Base-by-base conservation (phyloP, 768 basidiomycete genomes). In the Termitomyces sp. region DNA sequence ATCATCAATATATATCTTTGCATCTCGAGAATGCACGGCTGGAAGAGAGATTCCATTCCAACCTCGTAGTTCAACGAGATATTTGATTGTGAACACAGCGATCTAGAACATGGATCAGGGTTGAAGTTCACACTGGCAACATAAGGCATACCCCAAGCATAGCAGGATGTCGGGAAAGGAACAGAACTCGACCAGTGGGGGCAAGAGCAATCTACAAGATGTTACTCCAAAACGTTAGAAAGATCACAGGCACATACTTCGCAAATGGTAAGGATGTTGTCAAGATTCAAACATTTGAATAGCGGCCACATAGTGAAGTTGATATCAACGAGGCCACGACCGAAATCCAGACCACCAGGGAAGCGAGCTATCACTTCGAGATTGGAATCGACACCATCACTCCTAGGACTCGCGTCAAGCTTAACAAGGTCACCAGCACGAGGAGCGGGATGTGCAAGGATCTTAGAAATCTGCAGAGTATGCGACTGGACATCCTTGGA, bases 241-340 rank as follows among this genome's bases (percentile, higher is more conserved):
- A 51, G 40, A 40, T 17, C 15, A 43, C 14, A 34, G 29, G 15
- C 40, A 62, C 72, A 4, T 67, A 91, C 91, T 82, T 98, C 96
- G 69, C 93, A 94, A 60, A 93, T 88, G 7, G 92, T 94, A 62
- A 98, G 76, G 63, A 98, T 91, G 67, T 96, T 95, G 71, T 97
- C 96, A 59, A 96, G 86, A 67, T 94, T 94, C 62, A 98, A 74
- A 61, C 89, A 90, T 71, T 94, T 91, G 81, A 98, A 97, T 54
- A 98, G 71, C 1, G 96, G 96, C 94, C 94, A 98, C 85, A 97
- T 92, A 43, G 94, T 94, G 70, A 96, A 95, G 74, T 96, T 96
- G 70, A 94, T 92, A 66, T 96, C 93, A 38, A 96, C 91, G 52
- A 96, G 79, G 0, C 94, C 94, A 47, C 88, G 84, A 32, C 94